Percentiles rank a stretch among this genome's conserved stretches.
Conservation (phyloP, 306 rosid genomes). For the Vicia villosa region DNA sequence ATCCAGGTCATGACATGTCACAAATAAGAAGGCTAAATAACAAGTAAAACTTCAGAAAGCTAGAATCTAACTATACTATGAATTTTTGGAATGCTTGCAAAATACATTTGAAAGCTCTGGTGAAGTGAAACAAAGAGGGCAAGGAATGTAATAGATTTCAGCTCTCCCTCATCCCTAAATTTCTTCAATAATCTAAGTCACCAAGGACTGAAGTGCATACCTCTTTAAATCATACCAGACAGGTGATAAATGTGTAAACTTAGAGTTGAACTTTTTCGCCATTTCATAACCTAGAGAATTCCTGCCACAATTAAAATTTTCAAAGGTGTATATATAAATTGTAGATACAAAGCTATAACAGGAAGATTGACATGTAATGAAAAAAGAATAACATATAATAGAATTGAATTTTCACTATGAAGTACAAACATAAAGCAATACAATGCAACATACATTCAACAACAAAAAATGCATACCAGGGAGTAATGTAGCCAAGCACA, state of each 20-base stretch:
- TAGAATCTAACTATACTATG: conserved; percentile 8
- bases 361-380: background rate
- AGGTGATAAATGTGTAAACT: conserved; percentile 91
- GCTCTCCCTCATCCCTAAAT: conserved; percentile 20
- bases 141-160: conserved; percentile 1
- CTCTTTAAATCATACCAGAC: conserved; percentile 96
- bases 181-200: conserved; percentile 1
- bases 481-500: conserved; percentile 88
- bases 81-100: background rate
- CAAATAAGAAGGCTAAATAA: background rate
- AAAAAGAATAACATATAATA: background rate
- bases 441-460: background rate
- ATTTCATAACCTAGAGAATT: conserved; percentile 84
- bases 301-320: conserved; percentile 57
- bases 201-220: conserved; percentile 48
- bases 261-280: conserved; percentile 84
- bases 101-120: conserved; percentile 18
- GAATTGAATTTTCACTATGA: conserved; percentile 7
- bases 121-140: background rate
- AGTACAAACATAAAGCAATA: conserved; percentile 20
- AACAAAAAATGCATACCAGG: conserved; percentile 62
- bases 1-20: background rate
- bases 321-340: background rate
- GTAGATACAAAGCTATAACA: conserved; percentile 5
- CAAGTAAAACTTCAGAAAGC: conserved; percentile 20